Base-by-base conservation (phyloP, 2,329 filamentous ascomycete species). In the Ophidiomyces ophidiicola region DNA sequence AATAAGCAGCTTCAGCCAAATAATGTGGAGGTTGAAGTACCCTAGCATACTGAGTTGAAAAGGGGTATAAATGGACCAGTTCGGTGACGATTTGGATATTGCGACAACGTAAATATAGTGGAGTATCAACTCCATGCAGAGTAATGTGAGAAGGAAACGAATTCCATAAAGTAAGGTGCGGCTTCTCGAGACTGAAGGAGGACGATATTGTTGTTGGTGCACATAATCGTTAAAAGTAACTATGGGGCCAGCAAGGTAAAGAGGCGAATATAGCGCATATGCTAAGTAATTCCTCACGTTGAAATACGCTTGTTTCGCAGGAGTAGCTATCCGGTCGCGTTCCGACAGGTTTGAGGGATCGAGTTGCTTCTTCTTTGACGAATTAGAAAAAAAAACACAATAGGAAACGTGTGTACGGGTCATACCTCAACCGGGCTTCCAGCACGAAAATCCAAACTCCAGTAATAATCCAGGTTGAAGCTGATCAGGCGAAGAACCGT, bases 171-270 rank as follows among this genome's bases (percentile, higher is more conserved):
- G 76, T 20, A 80, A 57, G 1, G 81, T 94, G 39, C 87, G 82
- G 2, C 65, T 61, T 3, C 59, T 61, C 48, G 79, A 82, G 51
- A 90, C 78, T 42, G 75, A 86, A 7, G 79, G 71, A 0, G 83
- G 63, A 8, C 71, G 72, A 61, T 88, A 81, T 48, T 83, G 80
- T 44, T 72, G 70, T 58, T 98, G 90, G 0, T 83, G 82, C 46
- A 96, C 79, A 67, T 90, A 98, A 66, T 98, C 92, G 62, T 98
- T 98, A 68, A 96, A 98, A 8, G 87, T 96, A 45, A 98, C 59
- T 53, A 98, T 94, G 1, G 90, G 90, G 0, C 90, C 90, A 0
- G 87, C 76, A 21, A 98, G 72, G 60, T 96, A 98, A 1, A 98
- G 72, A 0, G 90, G 90, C 1, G 86, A 85, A 56, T 98, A 98